These are phyloP conservation scores for Fusarium aywerte DNA, from an alignment of 2,329 filamentous ascomycete genomes.

Conservation along the genomic window DNA sequence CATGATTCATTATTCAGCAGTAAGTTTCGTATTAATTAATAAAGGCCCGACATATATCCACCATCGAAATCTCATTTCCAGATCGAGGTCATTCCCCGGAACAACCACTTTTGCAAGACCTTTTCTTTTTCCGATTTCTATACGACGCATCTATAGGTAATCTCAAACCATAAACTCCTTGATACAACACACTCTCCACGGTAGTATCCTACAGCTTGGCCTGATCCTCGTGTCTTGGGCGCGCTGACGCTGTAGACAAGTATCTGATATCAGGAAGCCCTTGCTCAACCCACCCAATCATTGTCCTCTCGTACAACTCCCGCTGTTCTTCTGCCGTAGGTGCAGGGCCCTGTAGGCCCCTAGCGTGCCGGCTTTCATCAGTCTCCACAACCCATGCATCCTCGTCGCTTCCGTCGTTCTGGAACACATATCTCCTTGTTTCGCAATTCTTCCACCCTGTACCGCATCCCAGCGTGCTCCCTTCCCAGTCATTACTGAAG, in stretches of 20 bases:
- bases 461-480: slow-evolving; percentile 11
- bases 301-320: slow-evolving; percentile 22
- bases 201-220: slow-evolving; percentile 15
- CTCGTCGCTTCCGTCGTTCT: slow-evolving; percentile 20
- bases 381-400: slow-evolving; percentile 35
- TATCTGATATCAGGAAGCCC: slow-evolving; percentile 31
- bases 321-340: slow-evolving; percentile 22
- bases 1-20: not conserved
- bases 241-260: slow-evolving; percentile 15
- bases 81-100: not conserved
- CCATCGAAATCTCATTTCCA: not conserved
- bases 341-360: slow-evolving; percentile 18
- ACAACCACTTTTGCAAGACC: not conserved
- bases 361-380: slow-evolving; percentile 14
- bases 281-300: slow-evolving; percentile 31
- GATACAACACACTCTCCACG: not conserved
- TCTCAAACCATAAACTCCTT: not conserved
- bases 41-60: not conserved
- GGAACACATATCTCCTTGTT: slow-evolving; percentile 29
- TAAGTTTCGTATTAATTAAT: not conserved
- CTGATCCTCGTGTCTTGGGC: not conserved
- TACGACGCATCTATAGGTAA: not conserved
- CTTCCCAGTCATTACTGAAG: slow-evolving; percentile 37
- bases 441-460: slow-evolving; percentile 36
- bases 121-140: not conserved